Percentiles rank a stretch among this genome's conserved stretches.
phyloP scores from a whole-genome alignment of 2,329 filamentous ascomycete species.

The Talaromyces sp. region DNA sequence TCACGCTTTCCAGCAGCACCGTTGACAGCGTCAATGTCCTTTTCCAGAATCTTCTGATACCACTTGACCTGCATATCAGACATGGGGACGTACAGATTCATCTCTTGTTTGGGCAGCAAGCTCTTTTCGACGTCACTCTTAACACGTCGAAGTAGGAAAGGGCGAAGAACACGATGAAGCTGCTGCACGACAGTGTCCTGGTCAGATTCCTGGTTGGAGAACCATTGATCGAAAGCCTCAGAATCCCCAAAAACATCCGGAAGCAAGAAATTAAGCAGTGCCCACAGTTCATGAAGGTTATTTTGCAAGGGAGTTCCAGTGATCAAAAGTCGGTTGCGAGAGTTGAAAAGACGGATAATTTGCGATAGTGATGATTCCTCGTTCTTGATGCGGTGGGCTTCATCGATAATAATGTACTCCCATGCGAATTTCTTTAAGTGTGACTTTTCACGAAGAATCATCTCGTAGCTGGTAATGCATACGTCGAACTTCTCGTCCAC shows the following conservation, averaged over 20 bases:
- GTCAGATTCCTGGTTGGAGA: constrained; percentile 84
- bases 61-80: constrained; percentile 99
- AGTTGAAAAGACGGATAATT: constrained; percentile 95
- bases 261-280: constrained; percentile 93
- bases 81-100: constrained; percentile 98
- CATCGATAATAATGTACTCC: constrained; percentile 99
- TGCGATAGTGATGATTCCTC: constrained; percentile 96
- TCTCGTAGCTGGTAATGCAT: constrained; percentile 98
- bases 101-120: constrained; percentile 91
- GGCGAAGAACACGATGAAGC: constrained; percentile 86
- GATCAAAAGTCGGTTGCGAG: constrained; percentile 90
- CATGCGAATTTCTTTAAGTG: constrained; percentile 97
- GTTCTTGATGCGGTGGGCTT: constrained; percentile 98
- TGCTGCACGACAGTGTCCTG: constrained; percentile 97
- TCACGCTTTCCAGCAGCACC: constrained; percentile 94
- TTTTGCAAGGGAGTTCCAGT: constrained; percentile 97
- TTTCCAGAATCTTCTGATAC: constrained; percentile 98
- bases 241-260: constrained; percentile 97
- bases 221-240: constrained; percentile 97
- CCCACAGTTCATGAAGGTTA: constrained; percentile 97
- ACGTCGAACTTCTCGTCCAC: constrained; percentile 95
- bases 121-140: constrained; percentile 99
- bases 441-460: constrained; percentile 93
- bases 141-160: constrained; percentile 91
- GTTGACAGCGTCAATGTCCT: constrained; percentile 98